Percentiles rank a stretch among this genome's conserved stretches.
Evolutionary conservation across 306 rosid species (phyloP).

Genomic region (Benincasa hispida): DNA sequence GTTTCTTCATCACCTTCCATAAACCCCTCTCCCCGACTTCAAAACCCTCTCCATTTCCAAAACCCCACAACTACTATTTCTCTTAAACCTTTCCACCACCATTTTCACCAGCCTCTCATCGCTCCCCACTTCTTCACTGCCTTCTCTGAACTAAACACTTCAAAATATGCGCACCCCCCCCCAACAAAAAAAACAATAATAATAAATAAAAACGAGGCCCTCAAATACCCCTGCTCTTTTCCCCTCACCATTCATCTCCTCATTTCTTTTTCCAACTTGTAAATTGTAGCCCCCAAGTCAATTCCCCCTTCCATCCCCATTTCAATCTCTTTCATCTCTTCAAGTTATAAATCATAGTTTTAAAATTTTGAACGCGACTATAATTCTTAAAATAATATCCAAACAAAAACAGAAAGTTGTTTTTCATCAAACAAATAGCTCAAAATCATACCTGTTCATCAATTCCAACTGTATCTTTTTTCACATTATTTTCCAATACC

Average conservation of each 20-base stretch:
- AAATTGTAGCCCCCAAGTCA: conserved; percentile 43
- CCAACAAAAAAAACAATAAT: no score
- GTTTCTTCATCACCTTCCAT: conserved; percentile 51
- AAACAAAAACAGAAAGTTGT: background rate
- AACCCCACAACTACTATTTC: conserved; percentile 19
- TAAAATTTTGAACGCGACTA: background rate
- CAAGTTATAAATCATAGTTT: background rate
- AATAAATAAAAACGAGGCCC: conserved; percentile 40
- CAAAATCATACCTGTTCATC: conserved; percentile 43
- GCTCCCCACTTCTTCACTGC: conserved; percentile 47
- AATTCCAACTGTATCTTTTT: conserved; percentile 34
- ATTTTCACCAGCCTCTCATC: conserved; percentile 60
- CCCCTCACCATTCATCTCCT: conserved; percentile 55
- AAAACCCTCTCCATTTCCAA: conserved; percentile 40
- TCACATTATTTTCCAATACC: conserved; percentile 32
- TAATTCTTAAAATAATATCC: background rate
- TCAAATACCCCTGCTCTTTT: conserved; percentile 49
- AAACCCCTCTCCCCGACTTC: conserved; percentile 54
- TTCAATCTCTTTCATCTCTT: conserved; percentile 55
- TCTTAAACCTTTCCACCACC: conserved; percentile 36
- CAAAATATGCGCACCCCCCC: conserved; percentile 32
- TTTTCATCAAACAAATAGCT: background rate
- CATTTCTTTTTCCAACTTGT: conserved; percentile 61
- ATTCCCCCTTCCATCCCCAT: conserved; percentile 18
- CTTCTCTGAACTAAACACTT: conserved; percentile 43